These are phyloP conservation scores for Tremellales sp. DNA, from an alignment of 1,284 basidiomycete genomes.

Conservation along the genomic window DNA sequence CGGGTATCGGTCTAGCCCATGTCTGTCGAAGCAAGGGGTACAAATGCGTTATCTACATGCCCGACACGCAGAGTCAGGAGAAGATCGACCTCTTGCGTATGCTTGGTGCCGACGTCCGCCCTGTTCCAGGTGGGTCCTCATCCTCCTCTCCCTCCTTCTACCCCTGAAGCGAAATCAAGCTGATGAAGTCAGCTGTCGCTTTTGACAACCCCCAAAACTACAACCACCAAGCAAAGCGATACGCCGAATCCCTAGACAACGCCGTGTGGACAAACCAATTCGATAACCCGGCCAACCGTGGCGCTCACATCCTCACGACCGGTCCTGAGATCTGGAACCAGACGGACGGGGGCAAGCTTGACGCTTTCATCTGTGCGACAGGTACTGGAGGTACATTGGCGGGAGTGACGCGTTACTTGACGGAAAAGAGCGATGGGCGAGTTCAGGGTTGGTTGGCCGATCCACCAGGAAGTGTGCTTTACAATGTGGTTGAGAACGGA, in stretches of 20 bases:
- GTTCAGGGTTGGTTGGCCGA: slow-evolving; percentile 93
- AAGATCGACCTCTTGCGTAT: slow-evolving; percentile 96
- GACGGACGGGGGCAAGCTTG: slow-evolving; percentile 65
- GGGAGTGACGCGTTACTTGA: slow-evolving; percentile 77
- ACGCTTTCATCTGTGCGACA: slow-evolving; percentile 89
- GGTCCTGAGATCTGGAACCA: slow-evolving; percentile 98
- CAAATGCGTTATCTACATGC: slow-evolving; percentile 99
- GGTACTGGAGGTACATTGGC: slow-evolving; percentile 96
- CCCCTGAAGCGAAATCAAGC: neutral
- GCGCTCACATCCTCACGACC: slow-evolving; percentile 83
- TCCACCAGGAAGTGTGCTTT: slow-evolving; percentile 89
- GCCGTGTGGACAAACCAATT: slow-evolving; percentile 99
- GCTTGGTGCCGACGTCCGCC: slow-evolving; percentile 93
- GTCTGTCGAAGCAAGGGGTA: slow-evolving; percentile 88
- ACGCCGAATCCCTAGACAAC: slow-evolving; percentile 76
- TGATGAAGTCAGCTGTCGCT: slow-evolving; percentile 64
- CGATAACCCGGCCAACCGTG: slow-evolving; percentile 86
- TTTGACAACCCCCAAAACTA: slow-evolving; percentile 96
- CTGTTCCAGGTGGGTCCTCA: slow-evolving; percentile 63
- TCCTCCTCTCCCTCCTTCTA: neutral
- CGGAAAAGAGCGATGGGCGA: slow-evolving; percentile 74
- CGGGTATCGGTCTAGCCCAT: slow-evolving; percentile 92
- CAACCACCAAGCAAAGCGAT: slow-evolving; percentile 94
- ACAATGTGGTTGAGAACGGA: slow-evolving; percentile 78
- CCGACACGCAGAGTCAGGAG: slow-evolving; percentile 92